Evolutionary conservation across 2,329 filamentous ascomycete species (phyloP).

Genomic region (Xylaria sp.): DNA sequence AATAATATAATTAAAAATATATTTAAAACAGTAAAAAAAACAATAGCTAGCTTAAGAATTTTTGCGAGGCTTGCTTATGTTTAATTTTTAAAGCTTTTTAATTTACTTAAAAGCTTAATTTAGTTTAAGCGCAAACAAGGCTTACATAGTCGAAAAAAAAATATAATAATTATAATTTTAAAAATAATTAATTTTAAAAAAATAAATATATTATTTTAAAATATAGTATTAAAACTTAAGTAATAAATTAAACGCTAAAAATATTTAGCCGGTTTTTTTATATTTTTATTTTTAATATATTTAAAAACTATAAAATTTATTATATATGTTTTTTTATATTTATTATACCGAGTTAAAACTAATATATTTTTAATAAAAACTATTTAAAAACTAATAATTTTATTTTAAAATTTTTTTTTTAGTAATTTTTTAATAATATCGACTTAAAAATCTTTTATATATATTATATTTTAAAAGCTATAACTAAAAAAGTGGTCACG

Average conservation of each 20-base stretch:
- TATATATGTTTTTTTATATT: not conserved
- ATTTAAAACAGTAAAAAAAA: not conserved
- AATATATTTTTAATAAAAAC: constrained; percentile 7
- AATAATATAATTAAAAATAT: constrained; percentile 4
- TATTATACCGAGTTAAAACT: not conserved
- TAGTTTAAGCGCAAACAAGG: not conserved
- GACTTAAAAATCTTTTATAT: constrained; percentile 8
- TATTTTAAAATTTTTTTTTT: constrained; percentile 4
- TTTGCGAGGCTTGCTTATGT: constrained; percentile 6
- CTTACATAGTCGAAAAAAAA: constrained; percentile 5
- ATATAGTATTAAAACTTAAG: not conserved
- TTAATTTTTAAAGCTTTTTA: constrained; percentile 4
- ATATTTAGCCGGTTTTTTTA: not conserved
- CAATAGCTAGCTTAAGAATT: not conserved
- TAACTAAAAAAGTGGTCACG: not conserved
- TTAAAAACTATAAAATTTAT: not conserved
- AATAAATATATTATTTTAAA: not conserved
- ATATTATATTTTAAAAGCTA: constrained; percentile 9
- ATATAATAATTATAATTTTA: constrained; percentile 7
- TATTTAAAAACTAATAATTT: constrained; percentile 14
- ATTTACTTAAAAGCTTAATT: constrained; percentile 10
- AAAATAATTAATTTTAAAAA: constrained; percentile 14
- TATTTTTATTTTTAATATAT: constrained; percentile 6
- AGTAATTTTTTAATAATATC: constrained; percentile 5
- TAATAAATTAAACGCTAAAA: not conserved